Conservation (phyloP, 331 rosid species). For the Pyrus hybrid region DNA sequence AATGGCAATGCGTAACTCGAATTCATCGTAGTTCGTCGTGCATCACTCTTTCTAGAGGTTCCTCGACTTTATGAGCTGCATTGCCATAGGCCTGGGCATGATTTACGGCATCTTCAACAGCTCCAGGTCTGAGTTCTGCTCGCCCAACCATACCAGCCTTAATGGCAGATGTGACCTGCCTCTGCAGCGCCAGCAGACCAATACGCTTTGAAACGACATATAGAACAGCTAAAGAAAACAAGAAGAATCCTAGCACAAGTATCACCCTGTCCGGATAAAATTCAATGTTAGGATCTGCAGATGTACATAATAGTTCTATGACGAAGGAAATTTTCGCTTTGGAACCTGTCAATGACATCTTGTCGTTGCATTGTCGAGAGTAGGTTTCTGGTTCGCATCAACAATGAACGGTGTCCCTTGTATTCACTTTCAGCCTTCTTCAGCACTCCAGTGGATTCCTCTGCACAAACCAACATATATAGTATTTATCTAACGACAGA, state of each 20-base stretch:
- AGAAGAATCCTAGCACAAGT: constrained; percentile 51
- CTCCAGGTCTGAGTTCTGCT: constrained; percentile 38
- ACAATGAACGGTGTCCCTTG: constrained; percentile 79
- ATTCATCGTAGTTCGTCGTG: constrained; percentile 61
- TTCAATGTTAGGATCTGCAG: constrained; percentile 8
- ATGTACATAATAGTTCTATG: neutral
- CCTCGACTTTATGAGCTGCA: constrained; percentile 25
- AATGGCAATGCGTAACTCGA: neutral
- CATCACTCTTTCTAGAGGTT: constrained; percentile 40
- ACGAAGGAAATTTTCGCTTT: neutral
- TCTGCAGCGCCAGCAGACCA: constrained; percentile 52
- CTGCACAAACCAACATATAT: constrained; percentile 20
- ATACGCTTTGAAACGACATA: constrained; percentile 83
- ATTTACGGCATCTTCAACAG: constrained; percentile 39
- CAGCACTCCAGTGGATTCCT: constrained; percentile 75
- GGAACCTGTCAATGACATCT: constrained; percentile 82
- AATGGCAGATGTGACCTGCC: constrained; percentile 67
- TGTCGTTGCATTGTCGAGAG: constrained; percentile 94
- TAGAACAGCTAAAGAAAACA: constrained; percentile 71
- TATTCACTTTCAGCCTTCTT: constrained; percentile 85
- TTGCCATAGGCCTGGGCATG: constrained; percentile 30
- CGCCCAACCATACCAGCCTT: constrained; percentile 67
- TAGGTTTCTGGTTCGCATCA: constrained; percentile 70
- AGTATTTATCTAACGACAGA: neutral
- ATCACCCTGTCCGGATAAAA: constrained; percentile 51